Percentiles rank a stretch among this genome's conserved stretches.
Evolutionary conservation across 768 basidiomycete genomes (phyloP).

Genomic region (Auriscalpium vulgare): DNA sequence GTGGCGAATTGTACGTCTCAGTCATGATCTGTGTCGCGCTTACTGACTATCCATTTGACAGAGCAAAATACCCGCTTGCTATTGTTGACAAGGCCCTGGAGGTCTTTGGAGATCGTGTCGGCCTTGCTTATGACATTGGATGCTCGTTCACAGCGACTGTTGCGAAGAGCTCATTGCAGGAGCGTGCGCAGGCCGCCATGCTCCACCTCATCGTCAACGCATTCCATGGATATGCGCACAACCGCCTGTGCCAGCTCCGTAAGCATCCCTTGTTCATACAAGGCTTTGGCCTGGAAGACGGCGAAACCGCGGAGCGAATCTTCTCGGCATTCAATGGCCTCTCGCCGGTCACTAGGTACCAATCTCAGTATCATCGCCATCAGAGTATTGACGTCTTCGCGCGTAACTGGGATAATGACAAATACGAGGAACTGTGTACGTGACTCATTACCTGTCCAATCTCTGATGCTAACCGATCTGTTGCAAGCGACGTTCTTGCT

Average conservation of each 20-base stretch:
- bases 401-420: background rate
- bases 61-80: background rate
- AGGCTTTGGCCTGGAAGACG: background rate
- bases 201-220: background rate
- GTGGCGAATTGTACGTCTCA: background rate
- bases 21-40: background rate
- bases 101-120: background rate
- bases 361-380: background rate
- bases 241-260: background rate
- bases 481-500: background rate
- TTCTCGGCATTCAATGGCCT: background rate
- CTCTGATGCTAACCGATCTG: too few species aligned
- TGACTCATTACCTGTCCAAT: background rate
- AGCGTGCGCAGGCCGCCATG: background rate
- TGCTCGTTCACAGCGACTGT: background rate
- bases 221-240: constrained; percentile 1
- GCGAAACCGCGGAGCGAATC: background rate
- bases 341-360: background rate
- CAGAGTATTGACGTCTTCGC: background rate
- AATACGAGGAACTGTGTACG: background rate
- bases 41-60: background rate
- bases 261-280: background rate
- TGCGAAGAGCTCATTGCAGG: background rate
- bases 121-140: background rate
- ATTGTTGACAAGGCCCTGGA: background rate